phyloP scores from a whole-genome alignment of 129 eudicot genomes.

The Apium graveolens region DNA sequence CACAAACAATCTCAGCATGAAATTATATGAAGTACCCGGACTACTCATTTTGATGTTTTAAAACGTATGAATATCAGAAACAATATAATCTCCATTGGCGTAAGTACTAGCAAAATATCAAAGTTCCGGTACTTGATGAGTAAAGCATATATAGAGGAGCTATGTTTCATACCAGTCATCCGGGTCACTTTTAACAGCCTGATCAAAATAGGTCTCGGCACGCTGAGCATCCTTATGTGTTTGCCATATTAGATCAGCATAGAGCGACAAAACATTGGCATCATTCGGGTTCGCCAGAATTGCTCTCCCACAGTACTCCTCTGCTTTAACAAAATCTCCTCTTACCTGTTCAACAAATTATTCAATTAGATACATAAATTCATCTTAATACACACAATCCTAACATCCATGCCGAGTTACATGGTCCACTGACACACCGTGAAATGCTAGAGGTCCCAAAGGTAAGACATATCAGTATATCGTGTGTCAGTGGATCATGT shows the following conservation, averaged over 20 bases:
- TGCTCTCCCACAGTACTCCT: constrained; percentile 56
- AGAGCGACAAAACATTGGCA: constrained; percentile 36
- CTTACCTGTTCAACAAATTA: constrained; percentile 20
- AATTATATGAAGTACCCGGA: too few relatives aligned
- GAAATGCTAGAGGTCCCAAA: not conserved
- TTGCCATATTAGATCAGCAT: constrained; percentile 56
- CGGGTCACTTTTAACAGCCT: constrained; percentile 70
- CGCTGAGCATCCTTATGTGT: constrained; percentile 57
- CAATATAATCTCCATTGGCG: not conserved
- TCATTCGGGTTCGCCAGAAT: constrained; percentile 37
- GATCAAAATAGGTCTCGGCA: constrained; percentile 65
- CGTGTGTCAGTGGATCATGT: not conserved
- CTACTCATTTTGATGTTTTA: not conserved
- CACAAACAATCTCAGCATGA: too few relatives aligned
- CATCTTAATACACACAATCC: not conserved
- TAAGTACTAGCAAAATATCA: not conserved
- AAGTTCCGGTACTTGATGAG: not conserved
- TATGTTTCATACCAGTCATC: constrained; percentile 49
- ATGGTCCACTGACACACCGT: not conserved
- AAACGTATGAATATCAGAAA: not conserved
- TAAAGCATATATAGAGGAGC: not conserved
- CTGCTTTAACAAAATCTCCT: constrained; percentile 47
- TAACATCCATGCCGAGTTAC: not conserved
- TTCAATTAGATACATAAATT: not conserved
- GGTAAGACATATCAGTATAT: too few relatives aligned